Evolutionary conservation across 768 basidiomycete species (phyloP), one percentile per base, ranked within the genome.

Genomic region (Calocybe cyanea): DNA sequence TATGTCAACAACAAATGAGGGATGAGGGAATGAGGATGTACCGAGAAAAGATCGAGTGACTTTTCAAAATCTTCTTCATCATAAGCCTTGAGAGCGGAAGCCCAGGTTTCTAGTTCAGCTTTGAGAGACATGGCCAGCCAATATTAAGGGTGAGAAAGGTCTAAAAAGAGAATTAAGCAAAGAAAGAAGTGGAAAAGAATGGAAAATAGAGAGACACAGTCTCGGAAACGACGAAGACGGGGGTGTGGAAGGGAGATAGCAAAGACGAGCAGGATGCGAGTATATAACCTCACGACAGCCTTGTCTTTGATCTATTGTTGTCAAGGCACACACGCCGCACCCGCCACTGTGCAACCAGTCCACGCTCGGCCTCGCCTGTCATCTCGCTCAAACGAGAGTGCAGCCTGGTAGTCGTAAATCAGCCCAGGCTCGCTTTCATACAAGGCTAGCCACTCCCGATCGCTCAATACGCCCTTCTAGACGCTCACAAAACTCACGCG

Each of bases 61-160:
- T 75, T 76, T 41, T 82, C 80, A 60, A 87, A 93, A 61, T 94
- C 83, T 57, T 87, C 76, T 6, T 80, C 80, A 53, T 95, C 92
- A 66, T 94, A 96, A 3, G 92, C 86, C 57, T 82, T 77, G 62
- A 97, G 80, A 47, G 94, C 94, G 31, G 86, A 73, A 11, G 83
- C 81, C 92, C 92, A 95, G 2, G 76, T 83, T 63, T 93, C 87
- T 34, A 97, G 79, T 73, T 84, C 82, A 50, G 75, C 80, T 67
- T 82, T 84, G 61, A 83, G 73, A 49, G 82, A 82, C 78, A 80
- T 77, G 57, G 46, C 64, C 54, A 42, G 33, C 50, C 45, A 54
- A 46, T n/a, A n/a, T n/a, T n/a, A n/a, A n/a, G n/a, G n/a, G n/a
- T n/a, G n/a, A n/a, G n/a, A n/a, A n/a, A n/a, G n/a, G n/a, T n/a